Evolutionary conservation across 768 basidiomycete species (phyloP), one percentile per base, ranked within the genome.

Genomic region (Peribolospora baueri): DNA sequence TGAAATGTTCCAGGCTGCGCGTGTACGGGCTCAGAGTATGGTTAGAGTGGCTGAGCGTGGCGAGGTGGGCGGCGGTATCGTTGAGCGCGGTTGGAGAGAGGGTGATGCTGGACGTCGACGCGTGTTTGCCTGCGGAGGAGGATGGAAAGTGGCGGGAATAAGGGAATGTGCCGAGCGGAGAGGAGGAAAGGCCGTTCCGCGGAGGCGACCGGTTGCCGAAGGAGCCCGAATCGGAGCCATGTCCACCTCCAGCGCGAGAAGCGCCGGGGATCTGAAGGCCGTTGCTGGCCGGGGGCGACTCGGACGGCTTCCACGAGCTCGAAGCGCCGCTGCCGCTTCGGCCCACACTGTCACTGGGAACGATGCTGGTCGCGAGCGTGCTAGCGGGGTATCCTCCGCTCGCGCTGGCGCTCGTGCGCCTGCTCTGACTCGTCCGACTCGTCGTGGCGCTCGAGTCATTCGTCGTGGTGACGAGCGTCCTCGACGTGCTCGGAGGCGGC

Each of bases 21-120:
- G 90, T 93, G 67, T 91, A 95, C 0, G 90, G 91, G 0, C 83
- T 86, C 3, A 98, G 71, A 0, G 91, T 98, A 63, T 93, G 91
- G 63, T 93, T 86, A 1, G 86, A 87, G 61, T 80, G 74, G 14
- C 78, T 80, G 49, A 98, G 76, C 3, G 82, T 84, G 13, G 84
- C 81, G 7, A 97, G 71, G 59, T 91, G 84, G 54, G 82, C 84
- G 25, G 91, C 73, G 5, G 80, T 78, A 59, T 80, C 79, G 68
- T 79, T 81, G 25, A 25, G 25, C 9, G 77, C 70, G n/a, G 75
- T 65, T 0, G 81, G 80, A 10, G 76, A 75, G 51, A 84, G 73
- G 13, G 78, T 54, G 53, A 64, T 61, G 9, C 56, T 39, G 57
- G 13, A 57, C 43, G 14, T 57, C 54, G 49, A 36, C 37, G 47